A percentile compares a stretch with the other conserved stretches of the same genome.
phyloP scores from a whole-genome alignment of 2,329 filamentous ascomycete genomes.

The Neonectria coccinea region DNA sequence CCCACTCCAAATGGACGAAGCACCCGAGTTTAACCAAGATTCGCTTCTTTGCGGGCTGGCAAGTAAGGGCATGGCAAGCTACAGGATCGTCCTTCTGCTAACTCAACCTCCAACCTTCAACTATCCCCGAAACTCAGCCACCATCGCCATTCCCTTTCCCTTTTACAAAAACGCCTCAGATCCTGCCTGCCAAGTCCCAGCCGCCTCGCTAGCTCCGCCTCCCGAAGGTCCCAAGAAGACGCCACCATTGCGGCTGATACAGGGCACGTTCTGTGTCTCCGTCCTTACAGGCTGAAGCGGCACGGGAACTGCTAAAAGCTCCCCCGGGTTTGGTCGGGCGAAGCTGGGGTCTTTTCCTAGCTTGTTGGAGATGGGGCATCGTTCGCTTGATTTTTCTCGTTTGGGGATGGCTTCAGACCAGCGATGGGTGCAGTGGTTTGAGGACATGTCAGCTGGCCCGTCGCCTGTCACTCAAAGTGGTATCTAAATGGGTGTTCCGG shows the following conservation, averaged over 20 bases:
- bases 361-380: not conserved
- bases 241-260: not conserved
- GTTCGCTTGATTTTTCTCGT: slow-evolving; percentile 5
- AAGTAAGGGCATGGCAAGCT: not conserved
- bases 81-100: not conserved
- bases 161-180: not conserved
- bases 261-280: not conserved
- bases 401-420: not conserved
- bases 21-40: too few relatives aligned
- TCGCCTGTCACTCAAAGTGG: not conserved
- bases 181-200: not conserved
- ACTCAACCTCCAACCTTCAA: not conserved
- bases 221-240: not conserved
- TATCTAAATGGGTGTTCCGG: not conserved
- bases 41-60: not conserved
- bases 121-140: not conserved
- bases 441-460: not conserved
- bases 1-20: too few relatives aligned
- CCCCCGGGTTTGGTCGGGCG: not conserved
- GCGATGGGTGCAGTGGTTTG: not conserved
- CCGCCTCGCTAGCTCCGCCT: not conserved
- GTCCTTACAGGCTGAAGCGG: not conserved
- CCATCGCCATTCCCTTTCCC: not conserved
- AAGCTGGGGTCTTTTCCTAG: not conserved
- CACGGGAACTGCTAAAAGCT: not conserved